A percentile compares a stretch with the other conserved stretches of the same genome.
These are phyloP conservation scores for Pezicula carpinea DNA, from an alignment of 2,329 filamentous ascomycete genomes.

Conservation along the genomic window DNA sequence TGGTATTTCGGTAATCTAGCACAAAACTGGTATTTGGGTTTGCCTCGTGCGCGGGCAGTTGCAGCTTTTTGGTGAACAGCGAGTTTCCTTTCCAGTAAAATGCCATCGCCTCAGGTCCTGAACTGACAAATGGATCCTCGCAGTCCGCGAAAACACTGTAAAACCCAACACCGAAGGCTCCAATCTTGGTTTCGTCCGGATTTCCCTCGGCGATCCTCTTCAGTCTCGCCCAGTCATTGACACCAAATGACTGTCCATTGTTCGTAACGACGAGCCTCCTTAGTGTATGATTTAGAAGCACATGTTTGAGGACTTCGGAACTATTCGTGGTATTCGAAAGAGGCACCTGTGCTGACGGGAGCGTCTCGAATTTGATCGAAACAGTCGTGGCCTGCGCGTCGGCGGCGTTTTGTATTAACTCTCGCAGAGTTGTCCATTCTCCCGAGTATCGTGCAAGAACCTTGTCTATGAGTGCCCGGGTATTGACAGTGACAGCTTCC, in stretches of 20 bases:
- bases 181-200: conserved; percentile 98
- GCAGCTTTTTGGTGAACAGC: conserved; percentile 83
- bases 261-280: conserved; percentile 88
- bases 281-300: conserved; percentile 78
- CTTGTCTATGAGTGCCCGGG: conserved; percentile 93
- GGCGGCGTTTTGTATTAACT: conserved; percentile 97
- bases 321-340: conserved; percentile 56
- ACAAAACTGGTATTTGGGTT: conserved; percentile 83
- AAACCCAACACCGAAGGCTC: conserved; percentile 96
- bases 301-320: conserved; percentile 75
- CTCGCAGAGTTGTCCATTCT: conserved; percentile 86
- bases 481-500: conserved; percentile 97
- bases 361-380: conserved; percentile 85
- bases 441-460: conserved; percentile 94
- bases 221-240: conserved; percentile 87
- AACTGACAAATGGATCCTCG: conserved; percentile 95
- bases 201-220: conserved; percentile 99
- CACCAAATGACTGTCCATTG: conserved; percentile 80
- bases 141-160: conserved; percentile 98
- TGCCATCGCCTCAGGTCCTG: conserved; percentile 88
- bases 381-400: conserved; percentile 90
- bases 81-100: conserved; percentile 99
- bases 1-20: conserved; percentile 85
- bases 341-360: conserved; percentile 75
- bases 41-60: conserved; percentile 61